These are phyloP conservation scores for Omphalea diandra DNA, from an alignment of 441 rosid species.

Conservation along the genomic window DNA sequence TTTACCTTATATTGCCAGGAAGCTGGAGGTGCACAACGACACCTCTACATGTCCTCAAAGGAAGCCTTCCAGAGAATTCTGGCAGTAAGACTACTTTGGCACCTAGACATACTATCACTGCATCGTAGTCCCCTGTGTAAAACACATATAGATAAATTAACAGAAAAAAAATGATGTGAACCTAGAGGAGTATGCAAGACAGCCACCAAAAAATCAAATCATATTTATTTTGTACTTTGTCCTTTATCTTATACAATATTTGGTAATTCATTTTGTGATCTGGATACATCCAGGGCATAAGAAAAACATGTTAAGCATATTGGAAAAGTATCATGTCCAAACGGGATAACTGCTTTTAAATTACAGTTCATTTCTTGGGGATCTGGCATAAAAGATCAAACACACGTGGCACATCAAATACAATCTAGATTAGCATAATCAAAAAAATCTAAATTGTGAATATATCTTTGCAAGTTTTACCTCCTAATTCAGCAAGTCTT, in stretches of 20 bases:
- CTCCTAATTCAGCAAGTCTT: conserved; percentile 61
- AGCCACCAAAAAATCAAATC: not conserved
- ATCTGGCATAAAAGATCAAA: not conserved
- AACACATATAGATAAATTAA: not conserved
- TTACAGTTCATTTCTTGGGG: not conserved
- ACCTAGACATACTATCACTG: conserved; percentile 76
- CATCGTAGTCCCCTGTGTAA: conserved; percentile 66
- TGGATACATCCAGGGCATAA: not conserved
- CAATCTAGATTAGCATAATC: not conserved
- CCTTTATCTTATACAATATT: not conserved
- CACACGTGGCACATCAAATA: not conserved
- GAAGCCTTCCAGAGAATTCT: conserved; percentile 79
- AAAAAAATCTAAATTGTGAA: not conserved
- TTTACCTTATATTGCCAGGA: conserved; percentile 48
- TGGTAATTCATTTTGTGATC: not conserved
- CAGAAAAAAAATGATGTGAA: not conserved
- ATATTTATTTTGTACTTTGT: not conserved
- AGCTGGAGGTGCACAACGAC: conserved; percentile 68
- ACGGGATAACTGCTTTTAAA: not conserved
- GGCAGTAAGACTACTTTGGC: conserved; percentile 71
- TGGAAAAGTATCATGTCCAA: not conserved
- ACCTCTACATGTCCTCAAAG: conserved; percentile 90
- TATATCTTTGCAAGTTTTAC: conserved; percentile 30
- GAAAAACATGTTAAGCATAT: not conserved
- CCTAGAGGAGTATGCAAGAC: not conserved